Evolutionary conservation across 2,329 filamentous ascomycete species (phyloP).

Genomic region (Epichloe uncinata): DNA sequence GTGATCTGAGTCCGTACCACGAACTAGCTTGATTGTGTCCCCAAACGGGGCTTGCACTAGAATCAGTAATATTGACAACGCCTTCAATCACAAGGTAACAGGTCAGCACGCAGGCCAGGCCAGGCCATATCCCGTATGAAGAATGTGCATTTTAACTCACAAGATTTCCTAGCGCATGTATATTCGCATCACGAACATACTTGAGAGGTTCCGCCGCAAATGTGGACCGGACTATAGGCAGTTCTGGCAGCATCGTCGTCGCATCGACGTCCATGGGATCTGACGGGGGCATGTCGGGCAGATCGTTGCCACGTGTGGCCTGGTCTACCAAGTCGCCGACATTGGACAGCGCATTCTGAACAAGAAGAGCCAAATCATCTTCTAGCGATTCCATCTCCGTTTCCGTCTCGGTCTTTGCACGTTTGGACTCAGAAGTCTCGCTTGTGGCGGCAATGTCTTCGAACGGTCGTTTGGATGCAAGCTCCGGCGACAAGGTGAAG

Average conservation of each 20-base stretch:
- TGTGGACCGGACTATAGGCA: conserved; percentile 14
- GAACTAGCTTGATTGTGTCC: conserved; percentile 20
- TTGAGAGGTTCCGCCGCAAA: conserved; percentile 24
- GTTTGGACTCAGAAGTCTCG: conserved; percentile 20
- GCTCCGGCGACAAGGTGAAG: conserved; percentile 21
- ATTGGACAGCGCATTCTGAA: conserved; percentile 28
- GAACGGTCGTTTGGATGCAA: conserved; percentile 25
- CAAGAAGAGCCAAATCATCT: conserved; percentile 23
- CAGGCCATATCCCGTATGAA: neutral
- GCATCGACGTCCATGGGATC: conserved; percentile 23
- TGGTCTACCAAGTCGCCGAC: conserved; percentile 24
- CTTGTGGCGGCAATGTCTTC: conserved; percentile 15
- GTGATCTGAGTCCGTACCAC: conserved; percentile 21
- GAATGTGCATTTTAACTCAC: conserved; percentile 17
- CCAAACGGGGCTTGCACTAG: conserved; percentile 24
- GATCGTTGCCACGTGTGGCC: conserved; percentile 14
- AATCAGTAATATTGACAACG: conserved; percentile 25
- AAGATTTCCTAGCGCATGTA: conserved; percentile 27
- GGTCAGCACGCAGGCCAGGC: neutral
- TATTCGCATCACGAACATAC: conserved; percentile 24
- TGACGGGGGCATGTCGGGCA: conserved; percentile 11
- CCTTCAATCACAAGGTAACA: conserved; percentile 12
- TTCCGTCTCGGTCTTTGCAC: conserved; percentile 19
- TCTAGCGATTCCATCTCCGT: conserved; percentile 18
- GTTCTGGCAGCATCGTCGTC: conserved; percentile 14